A percentile compares a stretch with the other conserved stretches of the same genome.
Conservation (phyloP, 148 eudicot species). For the Arctostaphylos glauca region DNA sequence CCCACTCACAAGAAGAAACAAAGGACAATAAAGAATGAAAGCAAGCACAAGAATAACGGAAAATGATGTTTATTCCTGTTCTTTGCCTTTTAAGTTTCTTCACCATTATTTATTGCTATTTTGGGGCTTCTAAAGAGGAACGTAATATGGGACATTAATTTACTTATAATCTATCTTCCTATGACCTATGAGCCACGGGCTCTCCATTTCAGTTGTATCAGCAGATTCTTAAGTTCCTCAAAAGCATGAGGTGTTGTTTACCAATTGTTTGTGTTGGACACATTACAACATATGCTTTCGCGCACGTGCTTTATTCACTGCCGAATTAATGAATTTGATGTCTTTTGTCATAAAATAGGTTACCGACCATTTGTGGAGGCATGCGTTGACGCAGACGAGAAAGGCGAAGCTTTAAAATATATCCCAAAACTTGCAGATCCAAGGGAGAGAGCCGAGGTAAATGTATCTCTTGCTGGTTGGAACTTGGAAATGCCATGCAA, state of each 20-base stretch:
- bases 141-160: not conserved
- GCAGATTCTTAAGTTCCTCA: not conserved
- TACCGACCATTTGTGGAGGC: constrained; percentile 97
- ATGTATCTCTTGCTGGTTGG: not conserved
- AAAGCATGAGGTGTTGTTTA: not conserved
- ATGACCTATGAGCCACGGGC: not conserved
- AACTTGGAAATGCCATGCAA: not conserved
- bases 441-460: constrained; percentile 88
- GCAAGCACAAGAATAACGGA: not conserved
- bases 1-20: not conserved
- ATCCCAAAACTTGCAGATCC: constrained; percentile 84
- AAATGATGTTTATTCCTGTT: not conserved
- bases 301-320: not conserved
- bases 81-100: not conserved
- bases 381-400: constrained; percentile 89
- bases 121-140: not conserved
- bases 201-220: not conserved
- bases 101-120: not conserved
- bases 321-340: not conserved
- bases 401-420: constrained; percentile 83
- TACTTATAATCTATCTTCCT: not conserved
- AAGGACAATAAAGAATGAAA: not conserved
- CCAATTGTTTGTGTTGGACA: not conserved
- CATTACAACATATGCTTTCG: not conserved
- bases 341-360: constrained; percentile 42